These are phyloP conservation scores for Leishmania gerbilli DNA, from an alignment of 208 protist genomes.

Conservation along the genomic window DNA sequence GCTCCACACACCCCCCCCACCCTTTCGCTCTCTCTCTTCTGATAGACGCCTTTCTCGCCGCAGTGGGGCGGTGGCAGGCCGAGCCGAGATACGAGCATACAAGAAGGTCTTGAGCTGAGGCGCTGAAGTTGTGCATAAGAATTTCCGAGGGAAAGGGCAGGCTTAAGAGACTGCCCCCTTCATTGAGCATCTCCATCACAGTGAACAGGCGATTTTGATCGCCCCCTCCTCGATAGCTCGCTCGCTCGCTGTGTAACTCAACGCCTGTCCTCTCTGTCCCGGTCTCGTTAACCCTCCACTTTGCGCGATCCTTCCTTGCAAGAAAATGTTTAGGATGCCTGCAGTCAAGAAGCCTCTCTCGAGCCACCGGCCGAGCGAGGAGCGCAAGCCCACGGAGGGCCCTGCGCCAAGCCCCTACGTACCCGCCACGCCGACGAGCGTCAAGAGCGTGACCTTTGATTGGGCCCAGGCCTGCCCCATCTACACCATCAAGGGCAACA, in stretches of 20 bases:
- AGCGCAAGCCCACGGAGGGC: neutral
- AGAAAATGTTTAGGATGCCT: conserved; percentile 6
- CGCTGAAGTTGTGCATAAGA: neutral
- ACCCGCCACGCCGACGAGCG: conserved; percentile 26
- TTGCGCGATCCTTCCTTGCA: neutral
- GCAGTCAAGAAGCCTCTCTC: neutral
- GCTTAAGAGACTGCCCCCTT: neutral
- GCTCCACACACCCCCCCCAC: neutral
- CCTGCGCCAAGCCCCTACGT: conserved; percentile 34
- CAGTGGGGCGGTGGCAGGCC: neutral
- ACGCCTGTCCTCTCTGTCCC: neutral
- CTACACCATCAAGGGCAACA: conserved; percentile 50
- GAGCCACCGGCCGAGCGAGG: neutral
- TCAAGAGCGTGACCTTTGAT: conserved; percentile 59
- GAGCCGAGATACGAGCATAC: neutral
- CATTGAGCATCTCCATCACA: neutral
- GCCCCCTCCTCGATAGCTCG: neutral
- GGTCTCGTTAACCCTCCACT: neutral
- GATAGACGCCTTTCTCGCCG: neutral
- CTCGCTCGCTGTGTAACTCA: conserved; percentile 4
- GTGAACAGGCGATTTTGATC: neutral
- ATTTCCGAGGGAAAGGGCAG: neutral
- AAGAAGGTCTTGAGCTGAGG: neutral
- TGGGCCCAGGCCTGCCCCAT: conserved; percentile 58
- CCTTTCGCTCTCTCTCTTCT: neutral